These are phyloP conservation scores for Fraxinus velutina DNA, from an alignment of 305 asterid species.

Conservation along the genomic window DNA sequence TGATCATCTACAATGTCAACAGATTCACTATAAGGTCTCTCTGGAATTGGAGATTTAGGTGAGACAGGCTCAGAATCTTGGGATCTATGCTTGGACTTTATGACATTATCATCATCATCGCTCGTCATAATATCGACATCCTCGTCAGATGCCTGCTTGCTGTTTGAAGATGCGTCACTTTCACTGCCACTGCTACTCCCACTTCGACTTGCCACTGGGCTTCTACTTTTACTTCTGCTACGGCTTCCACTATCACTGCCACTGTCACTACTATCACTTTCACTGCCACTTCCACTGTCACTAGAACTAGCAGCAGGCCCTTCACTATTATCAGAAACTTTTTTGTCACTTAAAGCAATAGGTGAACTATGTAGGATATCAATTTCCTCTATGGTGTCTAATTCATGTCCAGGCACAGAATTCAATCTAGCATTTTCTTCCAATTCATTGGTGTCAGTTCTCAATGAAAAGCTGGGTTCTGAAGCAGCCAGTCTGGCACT, in stretches of 20 bases:
- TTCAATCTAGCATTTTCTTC: conserved; percentile 54
- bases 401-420: conserved; percentile 44
- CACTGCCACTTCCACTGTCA: conserved; percentile 55
- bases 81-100: conserved; percentile 43
- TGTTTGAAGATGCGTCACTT: conserved; percentile 78
- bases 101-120: conserved; percentile 50
- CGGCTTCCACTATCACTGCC: conserved; percentile 55
- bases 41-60: conserved; percentile 42
- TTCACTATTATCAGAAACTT: conserved; percentile 47
- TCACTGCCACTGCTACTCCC: conserved; percentile 87
- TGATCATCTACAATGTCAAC: conserved; percentile 54
- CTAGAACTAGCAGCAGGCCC: conserved; percentile 67
- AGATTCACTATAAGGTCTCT: conserved; percentile 46
- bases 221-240: conserved; percentile 66
- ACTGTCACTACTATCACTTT: conserved; percentile 54
- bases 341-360: conserved; percentile 50
- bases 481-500: conserved; percentile 45
- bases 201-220: conserved; percentile 68
- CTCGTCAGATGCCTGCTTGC: conserved; percentile 95
- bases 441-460: conserved; percentile 37
- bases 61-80: conserved; percentile 45
- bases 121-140: conserved; percentile 86
- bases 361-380: conserved; percentile 49
- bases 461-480: conserved; percentile 40
- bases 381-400: conserved; percentile 37